Evolutionary conservation across 345 rosid species (phyloP).

Genomic region (Litchi chinensis): DNA sequence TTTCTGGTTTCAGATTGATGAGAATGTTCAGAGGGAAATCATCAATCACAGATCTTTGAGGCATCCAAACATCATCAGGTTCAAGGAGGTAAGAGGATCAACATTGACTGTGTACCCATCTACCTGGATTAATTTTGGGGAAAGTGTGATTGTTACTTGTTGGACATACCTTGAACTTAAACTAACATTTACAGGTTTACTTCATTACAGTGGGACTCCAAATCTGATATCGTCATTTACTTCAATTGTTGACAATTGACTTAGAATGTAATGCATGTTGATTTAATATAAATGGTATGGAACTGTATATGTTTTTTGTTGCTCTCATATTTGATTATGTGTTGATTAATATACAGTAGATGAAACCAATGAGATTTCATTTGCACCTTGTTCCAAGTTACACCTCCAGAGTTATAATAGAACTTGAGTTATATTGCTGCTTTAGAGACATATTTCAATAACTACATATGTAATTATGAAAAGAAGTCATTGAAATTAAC

Average conservation of each 20-base stretch:
- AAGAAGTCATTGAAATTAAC: neutral
- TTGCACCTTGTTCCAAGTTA: conserved; percentile 7
- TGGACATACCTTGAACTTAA: neutral
- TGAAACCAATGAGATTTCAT: neutral
- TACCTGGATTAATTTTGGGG: neutral
- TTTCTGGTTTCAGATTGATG: conserved; percentile 76
- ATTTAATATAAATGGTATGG: too few species aligned
- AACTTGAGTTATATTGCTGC: neutral
- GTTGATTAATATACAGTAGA: too few species aligned
- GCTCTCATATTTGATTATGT: neutral
- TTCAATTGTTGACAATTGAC: neutral
- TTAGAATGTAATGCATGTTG: neutral
- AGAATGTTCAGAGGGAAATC: conserved; percentile 93
- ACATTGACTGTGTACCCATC: neutral
- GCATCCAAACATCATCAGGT: conserved; percentile 90
- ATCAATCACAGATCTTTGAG: conserved; percentile 84
- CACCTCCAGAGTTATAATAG: neutral
- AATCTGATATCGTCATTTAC: neutral
- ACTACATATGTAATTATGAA: neutral
- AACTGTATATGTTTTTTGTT: neutral
- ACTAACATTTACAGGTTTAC: neutral
- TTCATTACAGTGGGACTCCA: neutral
- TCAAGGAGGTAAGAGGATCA: conserved; percentile 76
- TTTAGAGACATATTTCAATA: neutral
- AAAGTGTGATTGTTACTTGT: neutral